Conservation (phyloP, 2,329 filamentous ascomycete species). For the Zasmidium citrigriseum region DNA sequence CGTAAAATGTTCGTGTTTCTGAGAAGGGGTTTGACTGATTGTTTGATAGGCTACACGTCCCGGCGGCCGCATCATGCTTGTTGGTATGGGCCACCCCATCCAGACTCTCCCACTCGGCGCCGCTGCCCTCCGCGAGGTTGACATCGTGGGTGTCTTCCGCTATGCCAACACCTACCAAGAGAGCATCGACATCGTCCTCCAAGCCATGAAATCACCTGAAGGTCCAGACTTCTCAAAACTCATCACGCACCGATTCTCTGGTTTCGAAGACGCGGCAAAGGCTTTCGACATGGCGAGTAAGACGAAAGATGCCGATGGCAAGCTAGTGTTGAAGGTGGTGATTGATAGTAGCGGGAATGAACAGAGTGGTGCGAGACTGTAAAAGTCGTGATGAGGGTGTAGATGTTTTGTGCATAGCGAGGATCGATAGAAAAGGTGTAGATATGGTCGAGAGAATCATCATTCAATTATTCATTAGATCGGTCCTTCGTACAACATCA, state of each 20-base stretch:
- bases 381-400: conserved; percentile 6
- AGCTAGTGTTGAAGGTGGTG: conserved; percentile 72
- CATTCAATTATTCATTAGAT: background rate
- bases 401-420: conserved; percentile 1
- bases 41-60: conserved; percentile 57
- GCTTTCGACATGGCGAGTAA: conserved; percentile 72
- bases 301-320: conserved; percentile 67
- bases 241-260: conserved; percentile 72
- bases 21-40: conserved; percentile 8
- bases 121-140: conserved; percentile 72
- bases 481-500: background rate
- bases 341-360: conserved; percentile 39
- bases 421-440: background rate
- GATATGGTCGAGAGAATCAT: background rate
- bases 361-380: conserved; percentile 4
- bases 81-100: conserved; percentile 77
- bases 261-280: conserved; percentile 60
- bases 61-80: conserved; percentile 72
- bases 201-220: conserved; percentile 45
- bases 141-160: conserved; percentile 75
- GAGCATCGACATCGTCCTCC: conserved; percentile 61
- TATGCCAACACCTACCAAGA: conserved; percentile 75
- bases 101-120: conserved; percentile 73
- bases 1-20: background rate
- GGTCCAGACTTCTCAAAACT: conserved; percentile 68